Percentiles rank a stretch among this genome's conserved stretches.
Conservation (phyloP, 2,329 filamentous ascomycete genomes). For the Arachnomyces sp. region DNA sequence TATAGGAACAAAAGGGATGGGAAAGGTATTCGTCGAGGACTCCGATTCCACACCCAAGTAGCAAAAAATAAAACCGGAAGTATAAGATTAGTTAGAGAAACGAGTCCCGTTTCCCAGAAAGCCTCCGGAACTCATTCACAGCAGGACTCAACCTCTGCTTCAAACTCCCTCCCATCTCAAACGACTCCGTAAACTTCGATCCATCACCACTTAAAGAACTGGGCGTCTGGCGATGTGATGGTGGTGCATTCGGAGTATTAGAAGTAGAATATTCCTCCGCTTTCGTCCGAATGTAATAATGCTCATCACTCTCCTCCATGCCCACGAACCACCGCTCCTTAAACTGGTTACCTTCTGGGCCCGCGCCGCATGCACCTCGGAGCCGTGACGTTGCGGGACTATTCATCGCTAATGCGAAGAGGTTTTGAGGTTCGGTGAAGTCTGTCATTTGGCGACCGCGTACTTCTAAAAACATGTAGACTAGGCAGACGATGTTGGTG, state of each 20-base stretch:
- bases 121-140: constrained; percentile 26
- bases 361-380: constrained; percentile 51
- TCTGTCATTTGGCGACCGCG: constrained; percentile 61
- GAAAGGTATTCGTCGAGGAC: neutral
- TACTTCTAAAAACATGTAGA: constrained; percentile 53
- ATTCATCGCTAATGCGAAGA: constrained; percentile 66
- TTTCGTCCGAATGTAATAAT: constrained; percentile 43
- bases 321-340: constrained; percentile 38
- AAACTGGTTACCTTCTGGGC: constrained; percentile 46
- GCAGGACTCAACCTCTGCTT: constrained; percentile 22
- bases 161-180: neutral
- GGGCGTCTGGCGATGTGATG: no score
- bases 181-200: no score
- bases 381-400: constrained; percentile 46
- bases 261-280: constrained; percentile 13
- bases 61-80: neutral
- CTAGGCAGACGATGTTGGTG: constrained; percentile 59
- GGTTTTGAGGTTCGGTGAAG: constrained; percentile 68
- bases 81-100: constrained; percentile 15
- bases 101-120: constrained; percentile 22
- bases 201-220: no score
- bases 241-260: no score
- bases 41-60: neutral
- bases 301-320: constrained; percentile 42
- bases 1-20: constrained; percentile 1